Percentiles rank a stretch among this genome's conserved stretches.
Evolutionary conservation across 257 asterid genomes (phyloP).

Genomic region (Solanum gandarillasii): DNA sequence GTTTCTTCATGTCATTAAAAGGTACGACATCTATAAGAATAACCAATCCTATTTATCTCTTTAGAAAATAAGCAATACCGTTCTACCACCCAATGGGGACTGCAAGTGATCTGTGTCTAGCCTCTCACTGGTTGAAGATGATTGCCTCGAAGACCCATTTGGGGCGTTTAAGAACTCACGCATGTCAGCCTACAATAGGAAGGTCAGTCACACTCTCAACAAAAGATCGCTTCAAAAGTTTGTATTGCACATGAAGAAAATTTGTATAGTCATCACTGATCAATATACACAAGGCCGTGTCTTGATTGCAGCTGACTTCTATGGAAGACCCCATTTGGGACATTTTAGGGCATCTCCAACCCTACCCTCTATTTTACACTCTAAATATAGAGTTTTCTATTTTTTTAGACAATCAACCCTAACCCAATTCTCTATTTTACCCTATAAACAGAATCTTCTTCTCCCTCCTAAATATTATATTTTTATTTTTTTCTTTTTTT

Average conservation of each 20-base stretch:
- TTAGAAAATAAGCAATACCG: slow-evolving; percentile 38
- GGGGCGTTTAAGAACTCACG: slow-evolving; percentile 89
- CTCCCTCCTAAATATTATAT: too few species aligned
- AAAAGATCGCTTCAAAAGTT: not conserved
- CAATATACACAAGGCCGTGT: not conserved
- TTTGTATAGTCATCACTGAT: not conserved
- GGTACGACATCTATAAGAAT: slow-evolving; percentile 5
- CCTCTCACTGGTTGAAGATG: slow-evolving; percentile 51
- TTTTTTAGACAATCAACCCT: too few species aligned
- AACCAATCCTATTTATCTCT: not conserved
- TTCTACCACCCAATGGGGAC: slow-evolving; percentile 89
- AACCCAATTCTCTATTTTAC: too few species aligned
- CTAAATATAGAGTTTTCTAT: too few species aligned
- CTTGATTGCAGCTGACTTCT: slow-evolving; percentile 45
- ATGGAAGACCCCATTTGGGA: slow-evolving; percentile 57
- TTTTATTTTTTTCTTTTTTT: too few species aligned
- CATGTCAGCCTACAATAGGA: slow-evolving; percentile 64
- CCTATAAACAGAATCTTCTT: too few species aligned
- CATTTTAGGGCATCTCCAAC: slow-evolving; percentile 29
- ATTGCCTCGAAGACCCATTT: slow-evolving; percentile 52
- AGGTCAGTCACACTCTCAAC: not conserved
- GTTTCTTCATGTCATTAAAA: slow-evolving; percentile 4
- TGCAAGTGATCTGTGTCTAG: slow-evolving; percentile 58
- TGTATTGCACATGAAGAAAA: not conserved
- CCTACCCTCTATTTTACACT: not conserved